phyloP scores from a whole-genome alignment of 2,329 filamentous ascomycete genomes.

The Epichloe gansuensis region DNA sequence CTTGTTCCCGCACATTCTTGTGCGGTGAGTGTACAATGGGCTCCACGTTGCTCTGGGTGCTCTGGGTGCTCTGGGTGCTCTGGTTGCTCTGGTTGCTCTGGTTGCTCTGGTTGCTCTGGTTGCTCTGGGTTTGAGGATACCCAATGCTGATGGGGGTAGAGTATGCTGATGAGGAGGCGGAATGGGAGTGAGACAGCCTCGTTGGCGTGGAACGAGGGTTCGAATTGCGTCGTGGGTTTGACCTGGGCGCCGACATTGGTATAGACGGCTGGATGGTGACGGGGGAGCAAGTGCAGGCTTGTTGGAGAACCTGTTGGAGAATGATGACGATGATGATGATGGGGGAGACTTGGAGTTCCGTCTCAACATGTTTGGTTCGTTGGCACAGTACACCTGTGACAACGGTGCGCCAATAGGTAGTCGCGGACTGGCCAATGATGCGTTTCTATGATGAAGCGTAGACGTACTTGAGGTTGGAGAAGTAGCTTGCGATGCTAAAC shows the following conservation, averaged over 20 bases:
- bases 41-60: conserved; percentile 24
- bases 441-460: conserved; percentile 38
- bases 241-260: conserved; percentile 18
- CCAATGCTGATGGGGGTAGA: conserved; percentile 17
- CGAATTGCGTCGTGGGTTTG: conserved; percentile 37
- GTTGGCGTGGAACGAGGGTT: conserved; percentile 36
- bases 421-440: conserved; percentile 43
- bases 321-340: conserved; percentile 7
- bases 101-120: conserved; percentile 23
- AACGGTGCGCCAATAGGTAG: conserved; percentile 24
- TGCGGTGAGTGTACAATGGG: conserved; percentile 3
- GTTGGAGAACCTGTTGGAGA: conserved; percentile 12
- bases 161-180: conserved; percentile 33
- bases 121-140: conserved; percentile 25
- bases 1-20: conserved; percentile 47
- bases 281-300: conserved; percentile 37
- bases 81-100: conserved; percentile 20
- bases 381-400: conserved; percentile 17
- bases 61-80: too few species aligned
- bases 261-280: conserved; percentile 41
- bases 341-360: conserved; percentile 27
- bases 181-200: conserved; percentile 36
- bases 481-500: conserved; percentile 54
- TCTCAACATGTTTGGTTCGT: conserved; percentile 8
- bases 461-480: conserved; percentile 51